A percentile compares a stretch with the other conserved stretches of the same genome.
These are phyloP conservation scores for Moniliophthora roreri DNA, from an alignment of 1,284 basidiomycete genomes.

Conservation along the genomic window DNA sequence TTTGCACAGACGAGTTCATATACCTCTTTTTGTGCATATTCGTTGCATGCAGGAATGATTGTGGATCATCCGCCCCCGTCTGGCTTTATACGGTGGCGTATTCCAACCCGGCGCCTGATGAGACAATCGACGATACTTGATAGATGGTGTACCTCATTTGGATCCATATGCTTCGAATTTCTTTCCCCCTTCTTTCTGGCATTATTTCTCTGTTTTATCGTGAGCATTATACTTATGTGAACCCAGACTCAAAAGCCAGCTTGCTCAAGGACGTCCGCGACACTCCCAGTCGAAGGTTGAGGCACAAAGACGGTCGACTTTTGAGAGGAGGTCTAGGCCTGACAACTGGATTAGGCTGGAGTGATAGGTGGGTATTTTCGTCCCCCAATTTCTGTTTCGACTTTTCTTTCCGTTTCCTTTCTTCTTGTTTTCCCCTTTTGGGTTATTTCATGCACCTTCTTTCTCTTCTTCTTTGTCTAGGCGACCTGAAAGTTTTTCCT, in stretches of 20 bases:
- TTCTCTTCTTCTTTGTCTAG: neutral
- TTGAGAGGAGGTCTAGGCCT: slow-evolving; percentile 72
- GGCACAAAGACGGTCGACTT: slow-evolving; percentile 72
- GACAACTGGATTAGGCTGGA: slow-evolving; percentile 82
- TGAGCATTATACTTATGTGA: neutral
- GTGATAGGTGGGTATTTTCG: slow-evolving; percentile 58
- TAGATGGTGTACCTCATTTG: neutral
- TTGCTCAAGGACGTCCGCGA: slow-evolving; percentile 65
- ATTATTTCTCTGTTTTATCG: slow-evolving; percentile 3
- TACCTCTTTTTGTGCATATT: too few relatives aligned
- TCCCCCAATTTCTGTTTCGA: neutral
- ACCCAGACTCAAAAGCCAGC: slow-evolving; percentile 42
- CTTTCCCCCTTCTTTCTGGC: neutral
- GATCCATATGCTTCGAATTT: neutral
- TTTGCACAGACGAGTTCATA: too few relatives aligned
- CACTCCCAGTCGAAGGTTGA: slow-evolving; percentile 55
- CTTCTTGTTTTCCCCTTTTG: slow-evolving; percentile 7
- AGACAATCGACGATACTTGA: too few relatives aligned
- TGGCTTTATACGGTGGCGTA: too few relatives aligned
- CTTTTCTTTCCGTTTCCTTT: neutral
- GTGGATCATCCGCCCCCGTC: too few relatives aligned
- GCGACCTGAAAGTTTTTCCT: neutral
- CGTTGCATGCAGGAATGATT: too few relatives aligned
- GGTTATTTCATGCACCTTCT: slow-evolving; percentile 2
- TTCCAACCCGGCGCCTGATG: too few relatives aligned